A percentile compares a stretch with the other conserved stretches of the same genome.
phyloP scores from a whole-genome alignment of 305 asterid genomes.

The Ilex paraguariensis region DNA sequence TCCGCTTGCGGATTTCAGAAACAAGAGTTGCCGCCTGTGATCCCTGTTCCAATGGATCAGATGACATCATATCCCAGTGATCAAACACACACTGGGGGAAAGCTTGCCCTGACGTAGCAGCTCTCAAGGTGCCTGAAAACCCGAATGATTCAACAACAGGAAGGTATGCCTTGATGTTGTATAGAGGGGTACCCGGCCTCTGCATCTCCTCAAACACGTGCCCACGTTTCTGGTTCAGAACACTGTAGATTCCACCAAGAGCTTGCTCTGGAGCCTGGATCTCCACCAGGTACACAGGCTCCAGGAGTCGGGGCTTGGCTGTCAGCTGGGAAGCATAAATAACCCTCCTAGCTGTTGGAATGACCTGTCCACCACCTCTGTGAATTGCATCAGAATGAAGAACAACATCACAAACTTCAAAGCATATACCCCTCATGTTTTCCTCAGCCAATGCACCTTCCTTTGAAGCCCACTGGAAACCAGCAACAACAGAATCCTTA shows the following conservation, averaged over 20 bases:
- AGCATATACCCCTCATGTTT: conserved; percentile 83
- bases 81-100: conserved; percentile 68
- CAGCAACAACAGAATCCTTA: conserved; percentile 82
- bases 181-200: conserved; percentile 68
- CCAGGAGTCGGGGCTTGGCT: conserved; percentile 66
- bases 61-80: conserved; percentile 69
- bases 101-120: conserved; percentile 65
- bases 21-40: conserved; percentile 47
- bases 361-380: conserved; percentile 75
- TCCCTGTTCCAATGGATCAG: conserved; percentile 55
- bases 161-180: conserved; percentile 69
- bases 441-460: conserved; percentile 77
- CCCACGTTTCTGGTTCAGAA: conserved; percentile 69
- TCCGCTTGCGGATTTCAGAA: conserved; percentile 52
- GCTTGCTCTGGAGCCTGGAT: conserved; percentile 82
- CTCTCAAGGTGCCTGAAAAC: conserved; percentile 49
- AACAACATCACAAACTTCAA: conserved; percentile 71
- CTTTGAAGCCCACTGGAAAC: conserved; percentile 89
- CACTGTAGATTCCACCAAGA: conserved; percentile 65
- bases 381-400: conserved; percentile 82
- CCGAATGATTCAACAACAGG: conserved; percentile 69
- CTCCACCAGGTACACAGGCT: conserved; percentile 66
- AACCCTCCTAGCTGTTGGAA: conserved; percentile 70
- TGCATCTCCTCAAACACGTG: conserved; percentile 69
- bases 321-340: conserved; percentile 64